These are phyloP conservation scores for Aspergillus spinulosporus DNA, from an alignment of 2,329 filamentous ascomycete species.

Conservation along the genomic window DNA sequence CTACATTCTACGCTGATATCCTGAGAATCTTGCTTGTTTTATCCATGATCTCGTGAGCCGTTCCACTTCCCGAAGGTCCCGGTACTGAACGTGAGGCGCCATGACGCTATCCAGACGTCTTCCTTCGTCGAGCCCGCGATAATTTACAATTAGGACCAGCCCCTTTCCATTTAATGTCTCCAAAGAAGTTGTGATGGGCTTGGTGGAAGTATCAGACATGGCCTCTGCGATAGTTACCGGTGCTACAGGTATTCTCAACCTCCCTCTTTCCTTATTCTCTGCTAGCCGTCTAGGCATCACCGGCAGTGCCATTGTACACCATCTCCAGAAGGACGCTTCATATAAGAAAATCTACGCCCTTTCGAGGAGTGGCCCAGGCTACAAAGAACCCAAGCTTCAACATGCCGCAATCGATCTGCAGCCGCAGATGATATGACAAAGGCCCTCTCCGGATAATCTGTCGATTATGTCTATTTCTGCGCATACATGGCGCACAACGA, in stretches of 20 bases:
- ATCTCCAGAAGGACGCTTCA: slow-evolving; percentile 37
- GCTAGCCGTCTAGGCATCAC: slow-evolving; percentile 32
- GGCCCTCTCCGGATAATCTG: slow-evolving; percentile 37
- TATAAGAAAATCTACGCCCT: slow-evolving; percentile 44
- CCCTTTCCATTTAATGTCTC: background rate
- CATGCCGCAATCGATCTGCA: slow-evolving; percentile 44
- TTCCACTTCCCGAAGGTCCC: background rate
- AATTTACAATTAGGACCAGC: background rate
- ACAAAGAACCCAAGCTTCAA: slow-evolving; percentile 37
- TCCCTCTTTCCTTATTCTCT: background rate
- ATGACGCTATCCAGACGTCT: slow-evolving; percentile 1
- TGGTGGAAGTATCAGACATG: slow-evolving; percentile 21
- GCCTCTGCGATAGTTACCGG: slow-evolving; percentile 33
- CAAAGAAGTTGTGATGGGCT: background rate
- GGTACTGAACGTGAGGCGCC: background rate
- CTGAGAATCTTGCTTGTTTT: background rate
- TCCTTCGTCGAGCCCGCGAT: background rate
- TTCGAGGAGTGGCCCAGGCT: slow-evolving; percentile 43
- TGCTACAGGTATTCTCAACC: slow-evolving; percentile 27
- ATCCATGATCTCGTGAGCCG: background rate
- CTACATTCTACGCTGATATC: background rate
- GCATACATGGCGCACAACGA: slow-evolving; percentile 44
- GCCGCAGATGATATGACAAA: slow-evolving; percentile 39
- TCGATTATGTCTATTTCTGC: slow-evolving; percentile 47
- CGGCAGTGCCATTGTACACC: slow-evolving; percentile 43